Evolutionary conservation across 805 yeast genomes (phyloP).

Genomic region (Teunomyces kruisii): DNA sequence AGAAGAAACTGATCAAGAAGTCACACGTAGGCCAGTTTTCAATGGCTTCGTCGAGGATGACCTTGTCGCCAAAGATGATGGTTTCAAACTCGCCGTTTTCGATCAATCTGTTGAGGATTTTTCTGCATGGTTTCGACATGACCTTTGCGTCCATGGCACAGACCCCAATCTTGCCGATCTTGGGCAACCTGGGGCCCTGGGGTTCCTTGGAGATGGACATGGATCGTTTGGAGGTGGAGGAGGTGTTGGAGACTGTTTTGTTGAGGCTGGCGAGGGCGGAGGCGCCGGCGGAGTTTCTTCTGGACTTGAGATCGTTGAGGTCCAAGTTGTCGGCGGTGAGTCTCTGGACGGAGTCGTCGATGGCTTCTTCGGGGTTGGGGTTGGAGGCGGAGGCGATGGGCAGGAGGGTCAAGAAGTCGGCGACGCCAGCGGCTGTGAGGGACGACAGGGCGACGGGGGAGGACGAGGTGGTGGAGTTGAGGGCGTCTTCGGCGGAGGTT

Average conservation of each 20-base stretch:
- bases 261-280: slow-evolving; percentile 21
- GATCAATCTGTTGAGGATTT: slow-evolving; percentile 80
- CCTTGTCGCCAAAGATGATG: slow-evolving; percentile 95
- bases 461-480: slow-evolving; percentile 24
- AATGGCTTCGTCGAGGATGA: slow-evolving; percentile 85
- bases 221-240: slow-evolving; percentile 30
- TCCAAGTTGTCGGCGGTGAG: slow-evolving; percentile 18
- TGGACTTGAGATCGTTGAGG: slow-evolving; percentile 14
- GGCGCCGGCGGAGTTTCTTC: slow-evolving; percentile 19
- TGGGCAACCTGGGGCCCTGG: slow-evolving; percentile 55
- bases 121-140: slow-evolving; percentile 91
- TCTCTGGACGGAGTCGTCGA: slow-evolving; percentile 5
- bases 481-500: slow-evolving; percentile 44
- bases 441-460: slow-evolving; percentile 2
- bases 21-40: slow-evolving; percentile 99
- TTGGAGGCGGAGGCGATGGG: background rate
- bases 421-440: slow-evolving; percentile 16
- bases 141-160: slow-evolving; percentile 99
- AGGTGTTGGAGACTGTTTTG: slow-evolving; percentile 38
- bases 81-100: slow-evolving; percentile 96
- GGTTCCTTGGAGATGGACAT: slow-evolving; percentile 36
- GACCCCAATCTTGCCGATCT: slow-evolving; percentile 92
- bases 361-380: slow-evolving; percentile 3
- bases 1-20: slow-evolving; percentile 86
- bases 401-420: background rate